Percentiles rank a stretch among this genome's conserved stretches.
These are phyloP conservation scores for Pseudonitzschia delicatissima DNA, from an alignment of 108 stramenopile genomes.

Conservation along the genomic window DNA sequence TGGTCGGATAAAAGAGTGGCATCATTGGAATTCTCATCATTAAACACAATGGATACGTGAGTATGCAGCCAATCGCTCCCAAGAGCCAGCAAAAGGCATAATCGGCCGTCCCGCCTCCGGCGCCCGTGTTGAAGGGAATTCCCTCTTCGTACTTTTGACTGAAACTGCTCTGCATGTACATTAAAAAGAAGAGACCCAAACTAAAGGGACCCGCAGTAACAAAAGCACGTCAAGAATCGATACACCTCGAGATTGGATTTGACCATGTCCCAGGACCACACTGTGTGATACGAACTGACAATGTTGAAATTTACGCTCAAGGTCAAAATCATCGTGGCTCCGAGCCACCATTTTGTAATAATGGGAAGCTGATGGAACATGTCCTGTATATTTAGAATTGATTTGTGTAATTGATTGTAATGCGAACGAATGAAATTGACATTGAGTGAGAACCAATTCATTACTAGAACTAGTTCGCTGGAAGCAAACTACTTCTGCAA, in stretches of 20 bases:
- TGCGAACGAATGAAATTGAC: not conserved
- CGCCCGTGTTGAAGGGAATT: conserved; percentile 88
- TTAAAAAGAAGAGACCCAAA: conserved; percentile 67
- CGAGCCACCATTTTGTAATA: conserved; percentile 83
- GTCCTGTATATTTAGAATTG: not conserved
- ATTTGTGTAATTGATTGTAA: conserved; percentile 19
- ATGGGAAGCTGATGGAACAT: conserved; percentile 84
- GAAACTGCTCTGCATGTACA: conserved; percentile 66
- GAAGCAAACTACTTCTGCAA: not conserved
- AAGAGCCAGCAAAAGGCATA: conserved; percentile 64
- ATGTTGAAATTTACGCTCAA: conserved; percentile 70
- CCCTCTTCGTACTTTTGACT: conserved; percentile 72
- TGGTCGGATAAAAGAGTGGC: conserved; percentile 61
- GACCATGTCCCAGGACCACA: conserved; percentile 55
- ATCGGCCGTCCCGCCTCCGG: conserved; percentile 44
- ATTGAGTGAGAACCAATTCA: not conserved
- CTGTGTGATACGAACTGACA: conserved; percentile 47
- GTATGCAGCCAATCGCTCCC: conserved; percentile 44
- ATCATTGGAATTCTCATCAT: conserved; percentile 35
- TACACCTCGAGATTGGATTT: conserved; percentile 67
- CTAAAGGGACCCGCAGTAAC: conserved; percentile 68
- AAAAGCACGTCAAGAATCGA: conserved; percentile 76
- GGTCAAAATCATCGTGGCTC: conserved; percentile 56
- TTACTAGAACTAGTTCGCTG: not conserved
- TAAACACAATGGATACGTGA: conserved; percentile 56